Base-by-base conservation (phyloP, 1,139 yeast genomes). In the Kodamaea suecica region DNA sequence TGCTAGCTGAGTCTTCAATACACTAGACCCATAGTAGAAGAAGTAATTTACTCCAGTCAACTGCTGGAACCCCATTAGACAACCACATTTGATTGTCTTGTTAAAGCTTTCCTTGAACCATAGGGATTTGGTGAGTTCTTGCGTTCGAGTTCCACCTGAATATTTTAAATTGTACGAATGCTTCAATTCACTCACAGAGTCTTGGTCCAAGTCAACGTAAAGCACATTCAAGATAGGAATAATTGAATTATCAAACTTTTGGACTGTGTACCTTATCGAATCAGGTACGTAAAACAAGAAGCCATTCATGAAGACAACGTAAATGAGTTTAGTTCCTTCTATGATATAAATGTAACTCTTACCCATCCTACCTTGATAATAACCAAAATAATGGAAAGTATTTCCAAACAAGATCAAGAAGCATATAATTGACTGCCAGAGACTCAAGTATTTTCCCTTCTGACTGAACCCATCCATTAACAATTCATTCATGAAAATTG, bases 11-110 rank as follows among this genome's bases (percentile, higher is more conserved):
- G 30, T 33, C 3, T 47, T 41, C 33, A 61, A 53, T 8, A 61
- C 36, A 3, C 40, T 35, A 4, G 51, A 45, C 10, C 63, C 58
- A 37, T 52, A 63, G 40, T 62, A 63, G 35, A 63, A 63, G 36
- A 61, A 60, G 31, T 56, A 60, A 36, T 60, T 61, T 23, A 63
- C 57, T 1, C 69, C 68, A 1, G 66, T 59, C 27, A 62, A 43
- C 40, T 62, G 69, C 42, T 63, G 69, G 27, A 58, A 52, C 10
- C 47, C 45, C 61, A 59, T 55, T 5, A 63, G 27, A 3, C 40
- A 29, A 23, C 55, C 45, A 35, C 63, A 50, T 27, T 30, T 28
- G 20, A 37, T 17, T 29, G 34, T 24, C 17, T 27, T 23, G 21
- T 29, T 26, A 5, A 26, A 30, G 11, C 17, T 15, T 14, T 27